Evolutionary conservation across 768 basidiomycete species (phyloP), one percentile per base, ranked within the genome.

Genomic region (Melanogaster broomeanus): DNA sequence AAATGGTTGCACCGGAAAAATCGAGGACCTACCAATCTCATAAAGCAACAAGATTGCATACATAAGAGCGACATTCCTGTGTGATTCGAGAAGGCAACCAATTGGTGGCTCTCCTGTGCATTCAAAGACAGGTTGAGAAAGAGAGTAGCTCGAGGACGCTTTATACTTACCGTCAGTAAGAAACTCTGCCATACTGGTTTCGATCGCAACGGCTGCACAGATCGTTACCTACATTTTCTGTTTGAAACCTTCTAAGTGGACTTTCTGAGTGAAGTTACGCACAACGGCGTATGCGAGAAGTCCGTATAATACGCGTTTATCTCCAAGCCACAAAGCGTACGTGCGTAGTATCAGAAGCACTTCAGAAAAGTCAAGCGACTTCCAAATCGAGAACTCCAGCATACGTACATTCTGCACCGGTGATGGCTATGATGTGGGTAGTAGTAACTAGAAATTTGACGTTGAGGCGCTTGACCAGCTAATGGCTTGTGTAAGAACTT

Each of bases 281-380:
- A 64, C 61, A 1, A 6, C 6, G 24, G 21, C 42, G 6, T 57
- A 64, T n/a, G 19, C 5, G 9, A 42, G 13, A 19, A 64, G 59
- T 22, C 52, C 58, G 21, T 43, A 57, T 22, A 53, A 42, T 4
- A 62, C 8, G 8, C 39, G 24, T 30, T 42, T 62, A 25, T n/a
- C 56, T 25, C 55, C 38, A 21, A 51, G 37, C 61, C 61, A n/a
- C n/a, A n/a, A n/a, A 62, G 61, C 9, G 61, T 64, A 45, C 58
- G 58, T 18, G n/a, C n/a, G n/a, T n/a, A n/a, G n/a, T n/a, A 61
- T n/a, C 3, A 62, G 46, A 28, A 62, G 55, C 31, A 42, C 62
- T 64, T 37, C 18, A 16, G 7, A 27, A 21, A 13, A 37, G 21
- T 33, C 28, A 38, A 25, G 15, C 16, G 12, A 33, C 19, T 11